Evolutionary conservation across 805 yeast species (phyloP), one percentile per base, ranked within the genome.

Genomic region (Candida michaelii): DNA sequence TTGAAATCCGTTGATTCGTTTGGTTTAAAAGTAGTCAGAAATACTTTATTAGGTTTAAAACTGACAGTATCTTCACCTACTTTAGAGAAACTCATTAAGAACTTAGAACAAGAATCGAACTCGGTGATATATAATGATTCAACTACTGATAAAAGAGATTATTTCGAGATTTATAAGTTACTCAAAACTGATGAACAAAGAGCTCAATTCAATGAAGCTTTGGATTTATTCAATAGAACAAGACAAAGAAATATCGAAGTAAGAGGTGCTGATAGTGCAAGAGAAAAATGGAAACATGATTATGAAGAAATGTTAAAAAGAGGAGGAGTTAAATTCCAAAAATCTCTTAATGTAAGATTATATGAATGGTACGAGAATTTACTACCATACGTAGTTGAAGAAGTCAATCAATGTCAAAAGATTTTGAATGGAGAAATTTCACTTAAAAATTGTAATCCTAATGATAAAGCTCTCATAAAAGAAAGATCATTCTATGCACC

Each of bases 251-350:
- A 76, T 23, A 59, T 93, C 24, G 99, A 93, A 62, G 69, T 79
- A 14, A 76, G 85, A 45, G 91, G 96, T 2, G 71, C 86, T 1
- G 90, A 85, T 49, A 90, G 91, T 1, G 95, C 98, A 0, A 80
- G 78, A 48, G 88, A 83, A 54, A 84, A 86, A 60, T 91, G 99
- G 99, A 83, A 80, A 58, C 83, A 82, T 51, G 90, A 83, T 49
- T 84, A 78, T 52, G 95, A 88, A 53, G 80, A 77, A 40, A 73
- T 80, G 55, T 70, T 71, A 44, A 71, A 74, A 36, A 73, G 83
- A 50, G 88, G 88, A 16, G 79, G 73, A 10, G 56, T 77, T 40
- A 60, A 79, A 3, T 61, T 80, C 29, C 76, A 79, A 35, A 77
- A 79, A 44, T 75, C 79, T 10, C 66, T 90, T 30, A 89, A 89